A percentile compares a stretch with the other conserved stretches of the same genome.
Evolutionary conservation across 2,329 filamentous ascomycete species (phyloP).

Genomic region (Fusarium sp.): DNA sequence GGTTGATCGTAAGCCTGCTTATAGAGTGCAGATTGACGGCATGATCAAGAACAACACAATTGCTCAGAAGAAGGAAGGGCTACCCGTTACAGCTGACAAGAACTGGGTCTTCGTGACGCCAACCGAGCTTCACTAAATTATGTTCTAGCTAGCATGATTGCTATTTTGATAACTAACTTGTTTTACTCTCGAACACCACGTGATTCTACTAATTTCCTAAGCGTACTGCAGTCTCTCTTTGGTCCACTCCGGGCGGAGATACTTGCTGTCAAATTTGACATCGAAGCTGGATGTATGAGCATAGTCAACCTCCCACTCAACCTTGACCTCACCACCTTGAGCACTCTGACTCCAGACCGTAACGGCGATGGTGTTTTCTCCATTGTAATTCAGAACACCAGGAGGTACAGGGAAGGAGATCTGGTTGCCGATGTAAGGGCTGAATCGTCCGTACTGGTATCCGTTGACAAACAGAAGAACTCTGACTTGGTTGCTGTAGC

Average conservation of each 20-base stretch:
- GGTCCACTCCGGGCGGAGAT: constrained; percentile 62
- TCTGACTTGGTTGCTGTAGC: constrained; percentile 52
- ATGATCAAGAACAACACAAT: constrained; percentile 50
- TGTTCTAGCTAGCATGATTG: background rate
- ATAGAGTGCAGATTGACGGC: constrained; percentile 47
- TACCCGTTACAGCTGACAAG: constrained; percentile 54
- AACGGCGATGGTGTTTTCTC: constrained; percentile 65
- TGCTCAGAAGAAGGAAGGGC: constrained; percentile 47
- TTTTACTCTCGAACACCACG: background rate
- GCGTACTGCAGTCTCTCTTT: constrained; percentile 50
- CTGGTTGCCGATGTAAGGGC: constrained; percentile 69
- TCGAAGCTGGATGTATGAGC: constrained; percentile 62
- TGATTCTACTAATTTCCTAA: background rate
- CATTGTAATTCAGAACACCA: constrained; percentile 66
- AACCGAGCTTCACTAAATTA: constrained; percentile 45
- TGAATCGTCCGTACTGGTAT: constrained; percentile 70
- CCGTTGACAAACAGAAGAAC: constrained; percentile 71
- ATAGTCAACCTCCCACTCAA: constrained; percentile 64
- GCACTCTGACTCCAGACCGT: constrained; percentile 68
- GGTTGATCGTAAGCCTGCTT: constrained; percentile 51
- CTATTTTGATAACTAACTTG: background rate
- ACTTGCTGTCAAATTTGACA: constrained; percentile 56
- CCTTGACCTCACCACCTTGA: constrained; percentile 58
- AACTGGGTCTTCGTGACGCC: constrained; percentile 56
- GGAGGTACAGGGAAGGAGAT: constrained; percentile 67